phyloP scores from a whole-genome alignment of 192 early-diverging fungal species.

The Coemansia sp. region DNA sequence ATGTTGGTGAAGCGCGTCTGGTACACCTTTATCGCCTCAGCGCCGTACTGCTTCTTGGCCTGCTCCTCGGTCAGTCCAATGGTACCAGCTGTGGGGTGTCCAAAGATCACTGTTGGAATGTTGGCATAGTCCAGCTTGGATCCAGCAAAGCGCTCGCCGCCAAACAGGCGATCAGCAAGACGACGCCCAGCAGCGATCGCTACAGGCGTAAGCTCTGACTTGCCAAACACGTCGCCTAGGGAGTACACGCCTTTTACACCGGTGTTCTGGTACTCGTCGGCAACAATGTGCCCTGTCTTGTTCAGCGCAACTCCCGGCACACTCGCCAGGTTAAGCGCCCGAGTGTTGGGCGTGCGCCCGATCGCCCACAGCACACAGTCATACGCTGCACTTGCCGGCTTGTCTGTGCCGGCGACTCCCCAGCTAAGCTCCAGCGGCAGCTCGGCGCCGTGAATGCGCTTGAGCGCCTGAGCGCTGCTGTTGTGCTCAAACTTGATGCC shows the following conservation, averaged over 20 bases:
- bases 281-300: constrained; percentile 71
- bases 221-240: constrained; percentile 93
- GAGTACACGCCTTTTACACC: constrained; percentile 68
- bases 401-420: constrained; percentile 20
- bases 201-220: constrained; percentile 91
- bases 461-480: constrained; percentile 62
- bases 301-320: constrained; percentile 64
- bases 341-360: constrained; percentile 77
- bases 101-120: constrained; percentile 96
- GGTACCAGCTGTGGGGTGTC: constrained; percentile 85
- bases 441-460: constrained; percentile 54
- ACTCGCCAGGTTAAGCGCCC: constrained; percentile 68
- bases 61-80: constrained; percentile 87
- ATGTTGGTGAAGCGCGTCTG: constrained; percentile 87
- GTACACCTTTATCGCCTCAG: constrained; percentile 83
- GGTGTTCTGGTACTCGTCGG: constrained; percentile 90
- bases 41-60: constrained; percentile 73
- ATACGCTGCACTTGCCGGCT: constrained; percentile 58
- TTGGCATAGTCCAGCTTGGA: constrained; percentile 89
- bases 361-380: constrained; percentile 92
- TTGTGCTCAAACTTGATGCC: constrained; percentile 82
- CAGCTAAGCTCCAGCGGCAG: constrained; percentile 61
- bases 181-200: constrained; percentile 93
- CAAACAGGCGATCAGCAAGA: constrained; percentile 90
- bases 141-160: constrained; percentile 65